These are phyloP conservation scores for cucumber (Cucumis sativus) DNA, from an alignment of 306 rosid genomes.

Conservation along the genomic window DNA sequence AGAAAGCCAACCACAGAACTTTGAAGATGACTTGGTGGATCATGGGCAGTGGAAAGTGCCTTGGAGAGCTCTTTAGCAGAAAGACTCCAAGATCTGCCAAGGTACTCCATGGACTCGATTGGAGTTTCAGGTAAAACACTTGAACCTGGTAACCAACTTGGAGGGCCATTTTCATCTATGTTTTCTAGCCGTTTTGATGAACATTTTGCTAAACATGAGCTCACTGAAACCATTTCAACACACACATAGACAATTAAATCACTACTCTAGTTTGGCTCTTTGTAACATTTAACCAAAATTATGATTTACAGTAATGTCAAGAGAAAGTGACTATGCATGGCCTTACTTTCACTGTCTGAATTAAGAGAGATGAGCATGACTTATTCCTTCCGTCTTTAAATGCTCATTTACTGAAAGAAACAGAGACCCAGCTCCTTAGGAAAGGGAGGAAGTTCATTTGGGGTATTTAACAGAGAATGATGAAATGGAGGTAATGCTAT, in stretches of 20 bases:
- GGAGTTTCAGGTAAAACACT: conserved; percentile 73
- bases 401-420: conserved; percentile 10
- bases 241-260: background rate
- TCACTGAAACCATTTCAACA: conserved; percentile 39
- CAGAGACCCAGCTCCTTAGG: background rate
- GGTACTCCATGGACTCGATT: conserved; percentile 91
- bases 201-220: conserved; percentile 38
- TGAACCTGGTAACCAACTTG: conserved; percentile 28
- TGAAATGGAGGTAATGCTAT: conserved; percentile 1
- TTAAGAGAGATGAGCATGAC: conserved; percentile 2
- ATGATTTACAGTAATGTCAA: background rate
- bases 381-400: background rate
- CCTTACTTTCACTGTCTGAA: conserved; percentile 8
- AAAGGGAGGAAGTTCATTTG: conserved; percentile 13
- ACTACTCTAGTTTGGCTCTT: conserved; percentile 6
- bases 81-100: conserved; percentile 94
- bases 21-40: conserved; percentile 26
- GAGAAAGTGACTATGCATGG: conserved; percentile 5
- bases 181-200: conserved; percentile 45
- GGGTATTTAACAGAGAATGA: conserved; percentile 32
- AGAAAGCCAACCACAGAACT: conserved; percentile 22
- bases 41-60: conserved; percentile 46
- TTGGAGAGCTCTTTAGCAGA: conserved; percentile 79
- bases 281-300: background rate
- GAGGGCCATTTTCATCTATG: conserved; percentile 63